Evolutionary conservation across 1,284 basidiomycete species (phyloP), one percentile per base, ranked within the genome.

Genomic region (Meripilus lineatus): DNA sequence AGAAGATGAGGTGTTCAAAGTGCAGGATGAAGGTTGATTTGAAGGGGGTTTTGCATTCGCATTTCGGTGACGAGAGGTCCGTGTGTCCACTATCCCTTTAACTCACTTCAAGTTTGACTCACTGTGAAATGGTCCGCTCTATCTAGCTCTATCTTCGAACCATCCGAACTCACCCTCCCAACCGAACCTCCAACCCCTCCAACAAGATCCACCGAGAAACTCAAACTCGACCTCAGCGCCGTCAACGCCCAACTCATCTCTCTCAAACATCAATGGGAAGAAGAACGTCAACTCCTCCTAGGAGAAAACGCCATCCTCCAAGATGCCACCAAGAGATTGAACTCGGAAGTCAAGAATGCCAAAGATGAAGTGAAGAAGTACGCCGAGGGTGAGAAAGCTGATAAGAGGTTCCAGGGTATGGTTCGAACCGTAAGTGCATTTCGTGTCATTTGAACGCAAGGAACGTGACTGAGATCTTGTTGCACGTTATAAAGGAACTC

Each of bases 241-340:
- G 77, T 85, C 42, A 84, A 84, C 50, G 46, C 58, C 5, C 75
- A 87, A 45, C 68, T 89, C n/a, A 70, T 74, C 18, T 60, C 64
- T 20, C 75, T 89, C 69, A 82, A 76, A 64, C 68, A 67, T 23
- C 68, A 78, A 52, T 87, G 85, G 83, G 71, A 76, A n/a, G 69
- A 74, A 8, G 84, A 89, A 57, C 76, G 72, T 56, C 67, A 65
- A 28, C 66, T 71, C 44, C 67, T 88, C 6, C 57, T 83, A 22
- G 82, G 76, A 37, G 84, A 89, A 58, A 87, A 84, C 43, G 81
- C 75, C 6, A 72, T 75, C 23, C 71, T 89, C 21, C 79, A 84
- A 55, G 79, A 86, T 51, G 74, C 80, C 3, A 71, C 85, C 0
- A 76, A 74, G 46, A 75, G 77, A 8, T 68, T 89, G 52, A 81